Conservation (phyloP, 148 eudicot genomes). For the Rhododendron simsii region DNA sequence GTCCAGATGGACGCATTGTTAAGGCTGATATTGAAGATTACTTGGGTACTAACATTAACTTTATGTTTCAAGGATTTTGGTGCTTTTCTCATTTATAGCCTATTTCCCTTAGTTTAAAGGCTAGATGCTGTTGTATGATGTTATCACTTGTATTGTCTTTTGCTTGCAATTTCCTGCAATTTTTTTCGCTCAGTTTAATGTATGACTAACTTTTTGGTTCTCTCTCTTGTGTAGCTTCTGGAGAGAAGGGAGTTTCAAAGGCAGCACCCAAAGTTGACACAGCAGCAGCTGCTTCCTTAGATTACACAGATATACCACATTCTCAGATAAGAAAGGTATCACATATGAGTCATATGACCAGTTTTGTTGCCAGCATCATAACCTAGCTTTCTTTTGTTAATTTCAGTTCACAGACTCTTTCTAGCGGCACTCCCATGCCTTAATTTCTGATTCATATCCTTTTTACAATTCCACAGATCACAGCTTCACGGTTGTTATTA, state of each 20-base stretch:
- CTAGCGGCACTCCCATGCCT: background rate
- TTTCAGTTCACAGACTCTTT: background rate
- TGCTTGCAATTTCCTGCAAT: background rate
- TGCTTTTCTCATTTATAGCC: background rate
- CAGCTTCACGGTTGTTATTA: conserved; percentile 71
- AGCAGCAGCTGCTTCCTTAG: conserved; percentile 36
- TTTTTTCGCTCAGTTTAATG: background rate
- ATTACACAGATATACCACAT: conserved; percentile 73
- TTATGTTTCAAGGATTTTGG: background rate
- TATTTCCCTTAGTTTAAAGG: background rate
- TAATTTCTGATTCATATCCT: conserved; percentile 8
- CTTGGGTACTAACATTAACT: conserved; percentile 50
- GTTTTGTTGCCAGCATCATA: background rate
- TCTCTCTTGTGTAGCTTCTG: conserved; percentile 52
- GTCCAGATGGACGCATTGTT: conserved; percentile 87
- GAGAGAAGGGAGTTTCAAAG: conserved; percentile 52
- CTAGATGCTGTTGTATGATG: background rate
- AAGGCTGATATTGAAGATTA: conserved; percentile 96
- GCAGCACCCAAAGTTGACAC: conserved; percentile 41
- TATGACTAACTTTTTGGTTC: background rate
- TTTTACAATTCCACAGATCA: conserved; percentile 44
- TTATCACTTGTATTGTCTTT: background rate
- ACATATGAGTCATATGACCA: background rate
- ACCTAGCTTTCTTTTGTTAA: background rate
- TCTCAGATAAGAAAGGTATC: conserved; percentile 88